A percentile compares a stretch with the other conserved stretches of the same genome.
Conservation (phyloP, 2,329 filamentous ascomycete species). For the Colletotrichum liaoningense region DNA sequence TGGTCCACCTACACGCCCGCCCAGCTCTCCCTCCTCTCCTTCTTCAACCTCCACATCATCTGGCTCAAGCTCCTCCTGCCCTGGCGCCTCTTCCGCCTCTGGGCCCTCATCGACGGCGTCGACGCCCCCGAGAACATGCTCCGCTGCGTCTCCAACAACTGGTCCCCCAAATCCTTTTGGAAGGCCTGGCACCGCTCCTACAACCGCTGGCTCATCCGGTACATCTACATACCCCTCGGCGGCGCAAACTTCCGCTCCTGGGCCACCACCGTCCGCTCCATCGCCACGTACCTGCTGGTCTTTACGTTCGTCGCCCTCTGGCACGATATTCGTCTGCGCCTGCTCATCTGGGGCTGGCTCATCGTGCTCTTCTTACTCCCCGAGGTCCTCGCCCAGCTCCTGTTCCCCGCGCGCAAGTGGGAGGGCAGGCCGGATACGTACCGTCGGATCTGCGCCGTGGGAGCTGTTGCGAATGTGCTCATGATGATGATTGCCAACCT, state of each 20-base stretch:
- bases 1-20: conserved; percentile 89
- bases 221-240: conserved; percentile 92
- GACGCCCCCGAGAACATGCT: conserved; percentile 99
- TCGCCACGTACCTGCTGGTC: conserved; percentile 83
- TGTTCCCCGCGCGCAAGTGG: conserved; percentile 83
- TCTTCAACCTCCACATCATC: conserved; percentile 96
- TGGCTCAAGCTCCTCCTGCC: conserved; percentile 97
- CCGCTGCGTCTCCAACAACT: conserved; percentile 95
- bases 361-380: conserved; percentile 94
- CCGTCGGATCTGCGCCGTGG: conserved; percentile 82
- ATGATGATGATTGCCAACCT: conserved; percentile 98
- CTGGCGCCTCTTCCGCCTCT: conserved; percentile 99
- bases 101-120: conserved; percentile 89
- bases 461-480: conserved; percentile 84
- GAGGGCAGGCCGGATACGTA: conserved; percentile 77
- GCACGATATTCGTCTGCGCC: conserved; percentile 93
- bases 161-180: conserved; percentile 92
- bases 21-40: conserved; percentile 90
- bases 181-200: conserved; percentile 95
- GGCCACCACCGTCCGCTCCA: conserved; percentile 63
- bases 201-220: conserved; percentile 94
- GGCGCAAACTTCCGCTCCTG: conserved; percentile 67
- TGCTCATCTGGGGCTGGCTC: conserved; percentile 97
- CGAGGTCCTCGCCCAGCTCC: conserved; percentile 76
- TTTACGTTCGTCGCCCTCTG: conserved; percentile 98